A percentile compares a stretch with the other conserved stretches of the same genome.
Evolutionary conservation across 495 filamentous ascomycete genomes (phyloP).

Genomic region (Penicillium flavigenum): DNA sequence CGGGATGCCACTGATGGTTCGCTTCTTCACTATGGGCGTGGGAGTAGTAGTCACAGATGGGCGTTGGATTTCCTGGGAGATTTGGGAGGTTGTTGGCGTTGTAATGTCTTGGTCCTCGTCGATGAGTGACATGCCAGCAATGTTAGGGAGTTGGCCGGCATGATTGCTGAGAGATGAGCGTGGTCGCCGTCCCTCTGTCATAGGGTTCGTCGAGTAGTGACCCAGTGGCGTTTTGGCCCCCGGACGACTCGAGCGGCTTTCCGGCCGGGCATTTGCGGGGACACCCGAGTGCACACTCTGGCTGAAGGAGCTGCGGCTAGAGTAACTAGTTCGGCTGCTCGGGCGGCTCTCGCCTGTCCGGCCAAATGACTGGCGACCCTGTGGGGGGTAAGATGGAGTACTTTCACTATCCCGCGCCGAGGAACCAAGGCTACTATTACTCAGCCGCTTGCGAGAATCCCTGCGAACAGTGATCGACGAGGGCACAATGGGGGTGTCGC

Average conservation of each 20-base stretch:
- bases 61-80: conserved; percentile 30
- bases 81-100: conserved; percentile 38
- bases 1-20: conserved; percentile 57
- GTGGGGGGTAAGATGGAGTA: conserved; percentile 45
- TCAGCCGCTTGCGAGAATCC: conserved; percentile 62
- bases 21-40: conserved; percentile 41
- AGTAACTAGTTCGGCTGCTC: conserved; percentile 47
- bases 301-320: conserved; percentile 46
- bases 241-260: conserved; percentile 68
- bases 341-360: conserved; percentile 48
- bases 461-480: conserved; percentile 74
- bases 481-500: conserved; percentile 57
- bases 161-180: conserved; percentile 51
- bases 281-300: conserved; percentile 39
- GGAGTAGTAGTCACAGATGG: conserved; percentile 39
- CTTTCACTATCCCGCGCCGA: conserved; percentile 51
- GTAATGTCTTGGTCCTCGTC: conserved; percentile 44
- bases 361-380: conserved; percentile 53
- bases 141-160: conserved; percentile 30
- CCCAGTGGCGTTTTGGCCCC: conserved; percentile 63
- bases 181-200: conserved; percentile 46
- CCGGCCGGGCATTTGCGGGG: conserved; percentile 45
- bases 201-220: conserved; percentile 49
- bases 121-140: conserved; percentile 44
- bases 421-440: conserved; percentile 59